Conservation (phyloP, 495 filamentous ascomycete genomes). For the Baudoinia panamericana region DNA sequence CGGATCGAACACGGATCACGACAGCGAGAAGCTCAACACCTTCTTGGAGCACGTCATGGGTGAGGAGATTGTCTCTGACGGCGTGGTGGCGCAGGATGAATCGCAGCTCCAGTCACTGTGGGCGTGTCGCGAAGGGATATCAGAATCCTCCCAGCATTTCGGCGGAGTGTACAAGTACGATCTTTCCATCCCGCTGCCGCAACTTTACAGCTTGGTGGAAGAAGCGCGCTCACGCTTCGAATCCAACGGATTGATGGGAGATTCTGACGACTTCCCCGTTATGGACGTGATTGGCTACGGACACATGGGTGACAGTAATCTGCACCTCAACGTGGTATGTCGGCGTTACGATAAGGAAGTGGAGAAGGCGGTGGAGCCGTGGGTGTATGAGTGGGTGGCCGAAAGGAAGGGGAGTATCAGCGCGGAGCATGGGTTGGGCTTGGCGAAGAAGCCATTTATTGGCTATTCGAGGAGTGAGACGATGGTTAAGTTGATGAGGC, state of each 20-base stretch:
- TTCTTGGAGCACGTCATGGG: conserved; percentile 89
- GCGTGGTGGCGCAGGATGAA: conserved; percentile 81
- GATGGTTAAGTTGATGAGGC: conserved; percentile 82
- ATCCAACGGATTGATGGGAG: conserved; percentile 61
- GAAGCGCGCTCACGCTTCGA: conserved; percentile 60
- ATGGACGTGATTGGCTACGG: conserved; percentile 89
- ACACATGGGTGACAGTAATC: conserved; percentile 92
- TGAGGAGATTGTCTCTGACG: conserved; percentile 70
- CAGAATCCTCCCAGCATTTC: conserved; percentile 76
- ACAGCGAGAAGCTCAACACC: conserved; percentile 55
- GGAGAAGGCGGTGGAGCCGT: conserved; percentile 83
- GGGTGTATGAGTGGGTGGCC: conserved; percentile 92
- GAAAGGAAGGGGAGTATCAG: conserved; percentile 81
- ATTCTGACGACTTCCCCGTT: conserved; percentile 60
- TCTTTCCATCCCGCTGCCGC: conserved; percentile 77
- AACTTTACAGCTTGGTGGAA: conserved; percentile 79
- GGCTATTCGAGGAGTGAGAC: conserved; percentile 79
- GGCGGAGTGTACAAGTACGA: conserved; percentile 98
- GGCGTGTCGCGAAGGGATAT: conserved; percentile 86
- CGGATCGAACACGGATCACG: conserved; percentile 86
- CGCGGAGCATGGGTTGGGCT: conserved; percentile 85
- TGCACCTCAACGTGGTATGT: conserved; percentile 80
- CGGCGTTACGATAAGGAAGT: conserved; percentile 75
- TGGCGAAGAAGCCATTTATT: conserved; percentile 91
- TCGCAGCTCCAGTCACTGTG: conserved; percentile 77